Base-by-base conservation (phyloP, 139 green algal genomes). In the Pseudopediastrum boryanum region DNA sequence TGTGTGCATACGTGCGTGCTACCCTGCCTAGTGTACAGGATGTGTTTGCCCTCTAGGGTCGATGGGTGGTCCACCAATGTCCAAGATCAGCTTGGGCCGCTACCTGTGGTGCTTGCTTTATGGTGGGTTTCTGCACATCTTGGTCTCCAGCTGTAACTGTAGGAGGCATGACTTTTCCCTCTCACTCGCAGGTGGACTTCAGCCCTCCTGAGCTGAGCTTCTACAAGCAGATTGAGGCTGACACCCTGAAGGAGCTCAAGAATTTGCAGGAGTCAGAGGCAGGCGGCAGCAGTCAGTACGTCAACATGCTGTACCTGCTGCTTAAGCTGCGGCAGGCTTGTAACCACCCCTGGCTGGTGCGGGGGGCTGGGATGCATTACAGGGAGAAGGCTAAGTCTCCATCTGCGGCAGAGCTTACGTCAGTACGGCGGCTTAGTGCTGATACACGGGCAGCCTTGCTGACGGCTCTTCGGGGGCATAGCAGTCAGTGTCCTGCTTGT, bases 251-350 rank as follows among this genome's bases (percentile, higher is more conserved):
- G 25, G 35, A 76, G 68, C 42, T 48, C 31, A 33, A 2, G 7
- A 27, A 2, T 2, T 33, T 84, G 38, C 29, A 87, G 35, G 59
- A 72, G 61, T 43, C 61, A 0, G 59, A 65, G 29, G 59, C 73
- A 54, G 80, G 62, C 16, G 85, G 80, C 43, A 63, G 58, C 31
- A 51, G 76, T 31, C 81, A 88, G 52, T 98, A 98, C 86, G 86
- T 97, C 44, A 94, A 94, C 82, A 94, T 97, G 82, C 89, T 98
- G 58, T 85, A 85, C 56, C 70, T 89, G 78, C 86, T 98, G 79
- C 88, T 98, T 77, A 86, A 87, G 43, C 84, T 98, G 82, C 86
- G 95, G 0, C 95, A 98, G 88, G 95, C 93, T 0, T 98, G 93
- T 90, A 94, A 96, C 84, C 94, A 98, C 88, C 91, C 91, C 3